These are phyloP conservation scores for Amanita polypyramis DNA, from an alignment of 768 basidiomycete species.

Conservation along the genomic window DNA sequence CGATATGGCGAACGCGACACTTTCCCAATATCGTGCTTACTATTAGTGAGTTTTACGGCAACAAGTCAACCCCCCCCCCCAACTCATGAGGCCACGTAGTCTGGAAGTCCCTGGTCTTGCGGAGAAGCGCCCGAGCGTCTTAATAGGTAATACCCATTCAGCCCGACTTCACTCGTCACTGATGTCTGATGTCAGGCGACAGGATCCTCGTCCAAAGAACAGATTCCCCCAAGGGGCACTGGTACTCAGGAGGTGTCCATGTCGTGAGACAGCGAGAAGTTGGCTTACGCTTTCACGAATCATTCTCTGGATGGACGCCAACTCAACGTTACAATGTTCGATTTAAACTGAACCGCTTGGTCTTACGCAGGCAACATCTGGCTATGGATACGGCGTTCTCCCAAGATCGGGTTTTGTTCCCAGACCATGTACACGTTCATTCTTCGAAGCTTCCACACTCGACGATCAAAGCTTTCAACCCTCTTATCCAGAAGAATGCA, in stretches of 20 bases:
- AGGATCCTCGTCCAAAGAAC: slow-evolving; percentile 38
- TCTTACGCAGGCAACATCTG: slow-evolving; percentile 48
- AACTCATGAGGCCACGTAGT: slow-evolving; percentile 14
- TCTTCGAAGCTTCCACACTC: slow-evolving; percentile 6
- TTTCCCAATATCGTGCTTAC: slow-evolving; percentile 19
- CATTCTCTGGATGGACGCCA: slow-evolving; percentile 27
- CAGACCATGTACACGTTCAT: slow-evolving; percentile 21
- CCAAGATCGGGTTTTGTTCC: slow-evolving; percentile 42
- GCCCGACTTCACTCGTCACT: neutral
- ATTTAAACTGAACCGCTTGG: slow-evolving; percentile 48
- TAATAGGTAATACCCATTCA: slow-evolving; percentile 31
- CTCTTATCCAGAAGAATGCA: slow-evolving; percentile 31
- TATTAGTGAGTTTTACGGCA: slow-evolving; percentile 25
- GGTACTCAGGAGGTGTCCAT: slow-evolving; percentile 54
- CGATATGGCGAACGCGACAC: slow-evolving; percentile 24
- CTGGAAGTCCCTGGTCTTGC: slow-evolving; percentile 40
- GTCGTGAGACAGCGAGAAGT: slow-evolving; percentile 38
- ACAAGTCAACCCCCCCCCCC: neutral
- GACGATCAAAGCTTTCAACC: slow-evolving; percentile 25
- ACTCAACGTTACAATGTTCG: slow-evolving; percentile 36
- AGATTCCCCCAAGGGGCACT: slow-evolving; percentile 28
- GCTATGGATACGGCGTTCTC: slow-evolving; percentile 37
- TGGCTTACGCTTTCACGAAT: slow-evolving; percentile 34
- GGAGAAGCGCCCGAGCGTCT: slow-evolving; percentile 46
- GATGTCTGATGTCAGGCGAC: slow-evolving; percentile 32